A percentile compares a stretch with the other conserved stretches of the same genome.
phyloP scores from a whole-genome alignment of 2,329 filamentous ascomycete genomes.

The Colletotrichum simmondsii region DNA sequence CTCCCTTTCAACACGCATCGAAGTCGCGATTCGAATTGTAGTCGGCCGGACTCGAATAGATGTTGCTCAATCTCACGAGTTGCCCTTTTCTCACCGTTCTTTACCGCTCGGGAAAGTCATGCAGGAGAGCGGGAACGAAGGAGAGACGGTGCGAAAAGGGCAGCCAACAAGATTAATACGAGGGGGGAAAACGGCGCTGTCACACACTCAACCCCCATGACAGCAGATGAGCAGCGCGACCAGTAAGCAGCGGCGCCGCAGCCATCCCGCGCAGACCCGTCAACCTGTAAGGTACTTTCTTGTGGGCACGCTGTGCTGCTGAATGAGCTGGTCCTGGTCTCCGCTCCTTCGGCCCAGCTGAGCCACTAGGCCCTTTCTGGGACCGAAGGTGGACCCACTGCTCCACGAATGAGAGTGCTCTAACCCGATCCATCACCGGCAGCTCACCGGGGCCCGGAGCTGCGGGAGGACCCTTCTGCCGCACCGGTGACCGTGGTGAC shows the following conservation, averaged over 20 bases:
- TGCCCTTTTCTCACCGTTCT: neutral
- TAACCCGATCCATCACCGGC: constrained; percentile 29
- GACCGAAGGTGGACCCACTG: constrained; percentile 6
- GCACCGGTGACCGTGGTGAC: constrained; percentile 14
- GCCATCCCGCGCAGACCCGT: constrained; percentile 11
- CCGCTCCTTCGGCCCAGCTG: neutral
- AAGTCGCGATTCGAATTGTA: neutral
- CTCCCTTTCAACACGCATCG: neutral
- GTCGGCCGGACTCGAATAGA: neutral
- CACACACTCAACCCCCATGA: constrained; percentile 20
- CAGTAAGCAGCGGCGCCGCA: constrained; percentile 2
- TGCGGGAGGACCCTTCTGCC: constrained; percentile 3
- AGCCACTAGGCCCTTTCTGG: constrained; percentile 21
- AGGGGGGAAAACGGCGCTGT: constrained; percentile 8
- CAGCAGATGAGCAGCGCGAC: neutral
- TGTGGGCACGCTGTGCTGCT: constrained; percentile 13
- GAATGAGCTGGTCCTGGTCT: constrained; percentile 17
- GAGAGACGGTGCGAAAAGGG: neutral
- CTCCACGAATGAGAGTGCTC: neutral
- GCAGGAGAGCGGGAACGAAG: constrained; percentile 23
- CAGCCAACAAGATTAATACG: constrained; percentile 27
- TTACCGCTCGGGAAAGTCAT: constrained; percentile 12
- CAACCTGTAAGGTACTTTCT: neutral
- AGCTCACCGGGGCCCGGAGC: constrained; percentile 4
- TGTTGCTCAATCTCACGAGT: neutral